phyloP scores from a whole-genome alignment of 257 asterid species.

The Solanum megistacrolobum region DNA sequence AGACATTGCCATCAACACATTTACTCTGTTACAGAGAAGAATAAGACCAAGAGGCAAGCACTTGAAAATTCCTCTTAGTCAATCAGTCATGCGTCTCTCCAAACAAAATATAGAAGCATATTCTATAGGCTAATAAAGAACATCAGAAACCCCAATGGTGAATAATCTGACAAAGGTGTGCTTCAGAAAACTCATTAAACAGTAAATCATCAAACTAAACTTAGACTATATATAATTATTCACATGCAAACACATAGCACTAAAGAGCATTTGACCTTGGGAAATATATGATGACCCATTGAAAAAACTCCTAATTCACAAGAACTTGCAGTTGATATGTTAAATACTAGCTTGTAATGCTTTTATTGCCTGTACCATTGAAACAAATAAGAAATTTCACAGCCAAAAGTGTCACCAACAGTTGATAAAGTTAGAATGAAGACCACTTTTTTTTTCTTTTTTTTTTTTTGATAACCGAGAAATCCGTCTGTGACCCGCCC shows the following conservation, averaged over 20 bases:
- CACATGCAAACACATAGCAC: not conserved
- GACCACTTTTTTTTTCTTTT: too few species aligned
- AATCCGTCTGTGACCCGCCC: too few species aligned
- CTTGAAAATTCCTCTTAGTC: not conserved
- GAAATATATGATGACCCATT: not conserved
- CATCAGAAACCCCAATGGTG: not conserved
- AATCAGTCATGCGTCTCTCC: not conserved
- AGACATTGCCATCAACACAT: not conserved
- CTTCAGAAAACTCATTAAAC: not conserved
- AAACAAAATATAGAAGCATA: not conserved
- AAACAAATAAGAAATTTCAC: not conserved
- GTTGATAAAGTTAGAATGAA: not conserved
- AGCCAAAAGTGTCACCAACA: not conserved
- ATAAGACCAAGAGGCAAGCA: not conserved
- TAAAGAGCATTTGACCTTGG: not conserved
- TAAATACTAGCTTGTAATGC: not conserved
- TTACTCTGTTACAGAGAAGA: not conserved
- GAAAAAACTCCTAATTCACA: not conserved
- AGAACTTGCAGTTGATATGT: not conserved
- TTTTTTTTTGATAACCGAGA: too few species aligned
- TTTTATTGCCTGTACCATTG: not conserved
- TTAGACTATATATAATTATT: not conserved
- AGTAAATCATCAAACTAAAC: not conserved
- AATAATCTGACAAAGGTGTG: not conserved
- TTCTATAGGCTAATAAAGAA: not conserved